Percentiles rank a stretch among this genome's conserved stretches.
These are phyloP conservation scores for Aspergillus egyptiacus DNA, from an alignment of 495 filamentous ascomycete species.

Conservation along the genomic window DNA sequence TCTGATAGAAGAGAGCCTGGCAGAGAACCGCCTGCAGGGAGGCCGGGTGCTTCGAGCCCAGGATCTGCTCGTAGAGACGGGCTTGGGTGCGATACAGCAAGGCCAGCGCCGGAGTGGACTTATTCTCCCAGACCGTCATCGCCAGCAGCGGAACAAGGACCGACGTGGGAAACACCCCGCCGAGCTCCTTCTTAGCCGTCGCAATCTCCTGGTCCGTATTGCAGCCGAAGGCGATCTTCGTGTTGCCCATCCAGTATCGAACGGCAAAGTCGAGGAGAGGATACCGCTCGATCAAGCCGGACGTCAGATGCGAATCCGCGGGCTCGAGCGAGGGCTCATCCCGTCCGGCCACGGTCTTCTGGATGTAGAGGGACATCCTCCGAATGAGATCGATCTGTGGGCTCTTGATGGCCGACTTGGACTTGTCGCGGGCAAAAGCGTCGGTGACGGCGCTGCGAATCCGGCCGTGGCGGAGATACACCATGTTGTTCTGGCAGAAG, in stretches of 20 bases:
- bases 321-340: constrained; percentile 26
- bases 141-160: constrained; percentile 24
- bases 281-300: constrained; percentile 16
- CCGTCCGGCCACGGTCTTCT: constrained; percentile 22
- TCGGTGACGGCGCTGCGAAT: constrained; percentile 29
- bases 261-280: constrained; percentile 34
- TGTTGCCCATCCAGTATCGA: constrained; percentile 33
- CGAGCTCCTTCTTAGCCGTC: constrained; percentile 24
- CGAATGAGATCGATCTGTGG: constrained; percentile 28
- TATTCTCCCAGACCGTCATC: constrained; percentile 29
- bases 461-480: constrained; percentile 31
- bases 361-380: constrained; percentile 29
- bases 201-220: constrained; percentile 22
- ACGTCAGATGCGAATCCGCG: constrained; percentile 20
- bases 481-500: constrained; percentile 28
- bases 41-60: constrained; percentile 21
- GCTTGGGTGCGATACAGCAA: constrained; percentile 24
- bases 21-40: constrained; percentile 20
- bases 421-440: constrained; percentile 24
- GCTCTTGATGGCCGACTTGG: constrained; percentile 25
- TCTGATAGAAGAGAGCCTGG: constrained; percentile 19
- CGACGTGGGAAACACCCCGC: constrained; percentile 24
- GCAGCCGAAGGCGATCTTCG: constrained; percentile 23
- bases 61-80: constrained; percentile 23
- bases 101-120: constrained; percentile 24